These are phyloP conservation scores for Passiflora organensis DNA, from an alignment of 345 rosid genomes.

Conservation along the genomic window DNA sequence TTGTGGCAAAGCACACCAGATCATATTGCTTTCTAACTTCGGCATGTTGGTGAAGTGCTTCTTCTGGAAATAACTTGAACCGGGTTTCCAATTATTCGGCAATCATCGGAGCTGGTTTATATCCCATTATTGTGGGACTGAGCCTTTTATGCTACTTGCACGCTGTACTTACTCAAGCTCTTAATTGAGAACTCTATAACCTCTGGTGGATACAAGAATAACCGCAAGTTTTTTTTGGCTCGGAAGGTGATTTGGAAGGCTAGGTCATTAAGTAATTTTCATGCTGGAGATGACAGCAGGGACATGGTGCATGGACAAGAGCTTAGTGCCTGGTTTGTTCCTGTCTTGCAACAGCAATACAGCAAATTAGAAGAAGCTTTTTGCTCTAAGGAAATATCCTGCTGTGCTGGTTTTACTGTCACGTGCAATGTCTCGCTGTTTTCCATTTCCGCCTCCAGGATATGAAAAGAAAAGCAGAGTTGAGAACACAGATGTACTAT, in stretches of 20 bases:
- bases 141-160: constrained; percentile 10
- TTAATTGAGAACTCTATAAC: constrained; percentile 1
- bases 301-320: constrained; percentile 65
- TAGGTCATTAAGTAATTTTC: constrained; percentile 26
- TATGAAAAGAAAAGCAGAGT: constrained; percentile 73
- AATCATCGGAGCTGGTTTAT: constrained; percentile 14
- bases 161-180: background rate
- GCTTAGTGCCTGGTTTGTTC: constrained; percentile 48
- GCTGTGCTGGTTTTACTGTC: constrained; percentile 21
- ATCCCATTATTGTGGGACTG: constrained; percentile 2
- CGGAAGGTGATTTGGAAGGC: constrained; percentile 18
- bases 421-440: constrained; percentile 97
- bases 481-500: constrained; percentile 47
- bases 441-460: constrained; percentile 97
- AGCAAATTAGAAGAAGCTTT: constrained; percentile 28
- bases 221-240: too few relatives aligned
- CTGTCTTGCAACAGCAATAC: constrained; percentile 46
- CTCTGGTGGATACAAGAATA: constrained; percentile 8
- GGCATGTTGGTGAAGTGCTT: constrained; percentile 7
- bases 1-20: background rate
- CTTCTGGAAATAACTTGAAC: constrained; percentile 1
- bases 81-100: constrained; percentile 8
- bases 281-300: constrained; percentile 41
- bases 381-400: constrained; percentile 29
- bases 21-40: constrained; percentile 9